Base-by-base conservation (phyloP, 352 stramenopile genomes). In the Pythium rhizo-oryzae region DNA sequence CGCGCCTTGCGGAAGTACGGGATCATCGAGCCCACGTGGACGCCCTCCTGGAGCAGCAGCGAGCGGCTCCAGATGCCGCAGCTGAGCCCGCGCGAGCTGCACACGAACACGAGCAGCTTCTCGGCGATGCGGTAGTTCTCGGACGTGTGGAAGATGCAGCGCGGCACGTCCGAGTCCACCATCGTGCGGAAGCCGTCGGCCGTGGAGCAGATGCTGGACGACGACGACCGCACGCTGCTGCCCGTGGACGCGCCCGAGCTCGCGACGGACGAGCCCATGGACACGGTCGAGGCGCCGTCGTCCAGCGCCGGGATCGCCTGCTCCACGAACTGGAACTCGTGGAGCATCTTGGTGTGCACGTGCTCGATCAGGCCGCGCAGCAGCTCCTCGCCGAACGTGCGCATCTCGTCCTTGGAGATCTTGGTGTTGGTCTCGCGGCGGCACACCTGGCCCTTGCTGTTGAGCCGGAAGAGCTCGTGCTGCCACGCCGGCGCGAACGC, bases 41-140 rank as follows among this genome's bases (percentile, higher is more conserved):
- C 83, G n/a, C 91, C 91, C 43, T 95, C 84, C 54, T 92, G 86
- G 11, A 97, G 72, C 57, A 95, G 59, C 8, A 96, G 67, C 50
- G 78, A 91, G 41, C 91, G 85, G 62, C 87, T 96, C 88, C 89
- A 97, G 62, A 97, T 96, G 57, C 91, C 91, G 43, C 84, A 93
- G 64, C 83, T 93, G 11, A 93, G 69, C 0, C 87, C 87, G 3
- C 86, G 70, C 21, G 87, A 92, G 9, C 81, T 92, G 68, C 86
- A 94, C 16, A 96, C 87, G 66, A 91, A 96, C 30, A 96, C 87
- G 3, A 96, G 62, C 19, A 96, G 67, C 47, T 93, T 92, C 64
- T 92, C 82, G 1, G 83, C 81, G 5, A 92, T 75, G 51, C 75
- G 79, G 62, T 87, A 96, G 74, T 93, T 85, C 41, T 84, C 75